A percentile compares a stretch with the other conserved stretches of the same genome.
These are phyloP conservation scores for Ensete glaucum DNA, from an alignment of 176 grass and related monocot species.

Conservation along the genomic window DNA sequence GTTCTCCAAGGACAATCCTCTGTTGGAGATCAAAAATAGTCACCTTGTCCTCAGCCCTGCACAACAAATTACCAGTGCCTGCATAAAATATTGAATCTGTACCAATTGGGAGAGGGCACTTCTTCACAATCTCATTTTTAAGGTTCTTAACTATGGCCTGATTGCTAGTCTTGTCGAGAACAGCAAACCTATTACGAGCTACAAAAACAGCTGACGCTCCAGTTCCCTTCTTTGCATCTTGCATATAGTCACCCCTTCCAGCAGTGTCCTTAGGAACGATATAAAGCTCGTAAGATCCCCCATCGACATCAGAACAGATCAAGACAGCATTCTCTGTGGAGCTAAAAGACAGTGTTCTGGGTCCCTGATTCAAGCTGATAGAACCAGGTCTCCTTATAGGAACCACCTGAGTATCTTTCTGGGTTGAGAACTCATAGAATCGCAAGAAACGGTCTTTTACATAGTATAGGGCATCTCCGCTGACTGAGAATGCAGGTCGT, in stretches of 20 bases:
- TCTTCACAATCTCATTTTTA: conserved; percentile 94
- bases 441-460: conserved; percentile 87
- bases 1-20: conserved; percentile 70
- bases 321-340: conserved; percentile 90
- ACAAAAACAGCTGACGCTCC: conserved; percentile 75
- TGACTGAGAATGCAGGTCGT: conserved; percentile 62
- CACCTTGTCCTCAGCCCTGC: conserved; percentile 76
- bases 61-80: conserved; percentile 78
- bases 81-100: conserved; percentile 85
- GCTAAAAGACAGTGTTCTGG: conserved; percentile 68
- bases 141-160: conserved; percentile 76
- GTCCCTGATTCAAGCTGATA: conserved; percentile 73
- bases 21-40: conserved; percentile 90
- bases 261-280: conserved; percentile 68
- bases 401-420: conserved; percentile 69
- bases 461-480: conserved; percentile 65
- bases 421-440: conserved; percentile 56
- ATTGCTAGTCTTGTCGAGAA: conserved; percentile 87
- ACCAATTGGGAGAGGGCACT: conserved; percentile 66
- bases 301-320: conserved; percentile 82
- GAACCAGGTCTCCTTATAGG: conserved; percentile 65
- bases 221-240: conserved; percentile 70
- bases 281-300: conserved; percentile 81
- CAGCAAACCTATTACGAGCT: conserved; percentile 76
- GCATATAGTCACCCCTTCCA: conserved; percentile 71